Percentiles rank a stretch among this genome's conserved stretches.
Conservation (phyloP, 129 eudicot genomes). For the Artemisia tridentata region DNA sequence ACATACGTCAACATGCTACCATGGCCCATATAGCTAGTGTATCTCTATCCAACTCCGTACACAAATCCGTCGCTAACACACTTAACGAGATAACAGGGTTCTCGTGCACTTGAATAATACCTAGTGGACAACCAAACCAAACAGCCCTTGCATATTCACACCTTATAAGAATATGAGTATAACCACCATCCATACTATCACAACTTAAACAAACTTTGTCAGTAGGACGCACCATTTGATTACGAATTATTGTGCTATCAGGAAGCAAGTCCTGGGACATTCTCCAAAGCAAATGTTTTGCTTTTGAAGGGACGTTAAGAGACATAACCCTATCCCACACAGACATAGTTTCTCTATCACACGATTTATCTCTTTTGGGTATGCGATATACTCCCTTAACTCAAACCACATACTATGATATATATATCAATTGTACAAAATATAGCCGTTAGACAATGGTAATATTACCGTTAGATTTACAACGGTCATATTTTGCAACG, state of each 20-base stretch:
- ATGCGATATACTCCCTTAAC: not conserved
- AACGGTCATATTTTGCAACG: too few relatives aligned
- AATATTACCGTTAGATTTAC: not conserved
- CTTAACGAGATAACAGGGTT: conserved; percentile 3
- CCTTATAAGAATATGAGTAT: conserved; percentile 9
- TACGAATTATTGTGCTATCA: not conserved
- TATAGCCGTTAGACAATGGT: not conserved
- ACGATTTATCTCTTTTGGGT: not conserved
- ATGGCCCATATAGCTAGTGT: conserved; percentile 5
- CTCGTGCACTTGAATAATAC: not conserved
- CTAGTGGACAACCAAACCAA: conserved; percentile 10
- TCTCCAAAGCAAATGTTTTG: conserved; percentile 19
- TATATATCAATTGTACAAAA: not conserved
- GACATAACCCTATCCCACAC: conserved; percentile 17
- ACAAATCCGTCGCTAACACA: not conserved
- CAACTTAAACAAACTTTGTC: conserved; percentile 3
- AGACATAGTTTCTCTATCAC: not conserved
- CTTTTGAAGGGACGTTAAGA: conserved; percentile 19
- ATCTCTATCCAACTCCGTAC: not conserved
- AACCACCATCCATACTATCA: conserved; percentile 9
- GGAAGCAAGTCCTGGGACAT: conserved; percentile 11
- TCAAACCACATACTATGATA: not conserved
- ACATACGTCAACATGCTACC: too few relatives aligned
- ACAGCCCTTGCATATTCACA: conserved; percentile 21
- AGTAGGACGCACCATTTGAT: not conserved